Evolutionary conservation across 23 red algal species (phyloP).

Genomic region (Gracilaria vermiculophylla): DNA sequence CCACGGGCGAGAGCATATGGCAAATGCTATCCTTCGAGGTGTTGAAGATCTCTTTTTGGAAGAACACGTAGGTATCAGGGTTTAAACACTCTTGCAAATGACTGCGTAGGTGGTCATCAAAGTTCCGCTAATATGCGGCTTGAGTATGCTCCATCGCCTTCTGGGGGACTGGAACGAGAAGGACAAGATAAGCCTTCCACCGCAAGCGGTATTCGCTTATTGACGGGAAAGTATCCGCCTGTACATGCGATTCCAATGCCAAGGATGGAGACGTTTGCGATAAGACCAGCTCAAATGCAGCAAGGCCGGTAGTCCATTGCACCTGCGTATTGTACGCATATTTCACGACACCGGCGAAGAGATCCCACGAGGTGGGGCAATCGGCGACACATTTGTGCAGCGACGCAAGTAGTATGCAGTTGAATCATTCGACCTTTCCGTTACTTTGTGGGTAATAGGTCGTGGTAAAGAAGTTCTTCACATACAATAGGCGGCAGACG

Average conservation of each 20-base stretch:
- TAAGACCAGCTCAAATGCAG: not conserved
- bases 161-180: not conserved
- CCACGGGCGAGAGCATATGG: no score
- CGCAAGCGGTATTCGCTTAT: not conserved
- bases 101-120: not conserved
- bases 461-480: constrained; percentile 29
- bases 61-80: not conserved
- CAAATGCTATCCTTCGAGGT: no score
- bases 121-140: not conserved
- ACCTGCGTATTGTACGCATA: not conserved
- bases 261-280: not conserved
- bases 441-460: constrained; percentile 1
- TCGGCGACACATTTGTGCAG: not conserved
- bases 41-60: not conserved
- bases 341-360: no score
- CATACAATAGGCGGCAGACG: not conserved
- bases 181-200: not conserved
- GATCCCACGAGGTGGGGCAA: not conserved
- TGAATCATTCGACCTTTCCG: not conserved
- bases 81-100: not conserved
- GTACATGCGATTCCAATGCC: not conserved
- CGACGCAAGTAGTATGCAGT: not conserved
- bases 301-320: not conserved
- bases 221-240: not conserved
- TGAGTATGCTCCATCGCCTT: not conserved